Percentiles rank a stretch among this genome's conserved stretches.
Conservation (phyloP, 2,329 filamentous ascomycete species). For the Metarhizium rileyi region DNA sequence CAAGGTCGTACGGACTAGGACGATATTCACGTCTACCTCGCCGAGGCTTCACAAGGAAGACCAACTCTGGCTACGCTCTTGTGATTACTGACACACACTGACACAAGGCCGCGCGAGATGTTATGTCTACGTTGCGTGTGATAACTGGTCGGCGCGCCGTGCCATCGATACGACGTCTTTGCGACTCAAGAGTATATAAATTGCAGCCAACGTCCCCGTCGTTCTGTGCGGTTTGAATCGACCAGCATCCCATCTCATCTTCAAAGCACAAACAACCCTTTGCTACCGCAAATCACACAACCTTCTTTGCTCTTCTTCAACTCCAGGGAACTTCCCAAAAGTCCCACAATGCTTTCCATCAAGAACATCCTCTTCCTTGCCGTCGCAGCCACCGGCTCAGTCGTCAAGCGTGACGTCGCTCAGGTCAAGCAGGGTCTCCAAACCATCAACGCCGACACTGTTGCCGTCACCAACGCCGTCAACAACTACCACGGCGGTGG, state of each 20-base stretch:
- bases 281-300: not conserved
- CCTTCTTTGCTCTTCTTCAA: not conserved
- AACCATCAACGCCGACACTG: not conserved
- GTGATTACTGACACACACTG: no score
- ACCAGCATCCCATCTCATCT: no score
- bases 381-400: conserved; percentile 2
- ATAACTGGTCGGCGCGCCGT: no score
- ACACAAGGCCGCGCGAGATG: no score
- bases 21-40: not conserved
- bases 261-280: no score
- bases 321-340: not conserved
- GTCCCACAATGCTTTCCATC: conserved; percentile 4
- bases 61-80: not conserved
- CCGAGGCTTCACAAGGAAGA: conserved; percentile 2
- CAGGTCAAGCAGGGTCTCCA: not conserved
- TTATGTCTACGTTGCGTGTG: no score
- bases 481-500: not conserved
- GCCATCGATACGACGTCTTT: no score
- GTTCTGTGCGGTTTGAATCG: no score
- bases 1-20: not conserved
- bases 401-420: conserved; percentile 1
- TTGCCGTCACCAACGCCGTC: not conserved
- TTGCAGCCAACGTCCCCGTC: no score
- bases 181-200: no score
- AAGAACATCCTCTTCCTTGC: conserved; percentile 7